These are phyloP conservation scores for Cryptococcus sp. DNA, from an alignment of 1,284 basidiomycete species.

Conservation along the genomic window DNA sequence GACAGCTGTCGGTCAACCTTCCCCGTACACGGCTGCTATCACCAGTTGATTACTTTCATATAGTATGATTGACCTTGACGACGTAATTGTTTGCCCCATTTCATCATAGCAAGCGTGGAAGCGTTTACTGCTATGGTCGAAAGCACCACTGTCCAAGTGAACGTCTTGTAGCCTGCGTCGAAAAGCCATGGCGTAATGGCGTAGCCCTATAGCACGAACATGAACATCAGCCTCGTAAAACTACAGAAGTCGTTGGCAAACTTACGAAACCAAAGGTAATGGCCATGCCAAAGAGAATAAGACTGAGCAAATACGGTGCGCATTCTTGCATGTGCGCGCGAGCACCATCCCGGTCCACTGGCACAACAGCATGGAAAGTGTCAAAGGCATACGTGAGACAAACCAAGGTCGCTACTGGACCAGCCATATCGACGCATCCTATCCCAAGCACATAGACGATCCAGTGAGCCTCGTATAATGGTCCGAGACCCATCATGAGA, in stretches of 20 bases:
- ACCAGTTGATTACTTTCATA: slow-evolving; percentile 19
- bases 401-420: slow-evolving; percentile 23
- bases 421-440: slow-evolving; percentile 18
- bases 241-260: not conserved
- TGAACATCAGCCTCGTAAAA: not conserved
- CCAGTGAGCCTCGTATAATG: slow-evolving; percentile 29
- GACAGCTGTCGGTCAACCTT: too few relatives aligned
- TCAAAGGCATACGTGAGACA: slow-evolving; percentile 28
- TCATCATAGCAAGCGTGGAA: slow-evolving; percentile 15
- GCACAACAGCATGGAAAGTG: slow-evolving; percentile 23
- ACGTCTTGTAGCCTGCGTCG: slow-evolving; percentile 18
- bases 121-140: slow-evolving; percentile 20
- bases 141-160: slow-evolving; percentile 18
- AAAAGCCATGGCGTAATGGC: slow-evolving; percentile 30
- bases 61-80: slow-evolving; percentile 12
- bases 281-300: slow-evolving; percentile 10
- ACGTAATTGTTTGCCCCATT: slow-evolving; percentile 22
- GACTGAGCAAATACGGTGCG: slow-evolving; percentile 22
- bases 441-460: slow-evolving; percentile 28
- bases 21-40: not conserved
- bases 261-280: slow-evolving; percentile 28
- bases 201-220: slow-evolving; percentile 13
- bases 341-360: slow-evolving; percentile 10
- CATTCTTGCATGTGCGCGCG: slow-evolving; percentile 18
- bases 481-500: slow-evolving; percentile 31